A percentile compares a stretch with the other conserved stretches of the same genome.
Evolutionary conservation across 2,329 filamentous ascomycete species (phyloP).

Genomic region (Lachnum nothofagi): DNA sequence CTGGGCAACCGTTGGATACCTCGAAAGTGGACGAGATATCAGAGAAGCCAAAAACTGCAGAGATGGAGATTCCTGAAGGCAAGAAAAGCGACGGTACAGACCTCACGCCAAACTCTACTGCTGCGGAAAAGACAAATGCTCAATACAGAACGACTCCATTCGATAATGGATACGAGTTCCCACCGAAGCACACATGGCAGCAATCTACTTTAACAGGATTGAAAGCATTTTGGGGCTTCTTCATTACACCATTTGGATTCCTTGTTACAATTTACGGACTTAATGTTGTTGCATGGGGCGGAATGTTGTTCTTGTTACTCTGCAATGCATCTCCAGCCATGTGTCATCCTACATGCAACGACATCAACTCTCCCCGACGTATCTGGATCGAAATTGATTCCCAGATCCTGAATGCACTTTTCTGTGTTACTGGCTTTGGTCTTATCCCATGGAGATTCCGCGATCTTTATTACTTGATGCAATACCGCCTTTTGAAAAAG

Average conservation of each 20-base stretch:
- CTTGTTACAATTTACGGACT: slow-evolving; percentile 72
- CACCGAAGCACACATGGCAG: slow-evolving; percentile 54
- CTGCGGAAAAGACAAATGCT: slow-evolving; percentile 11
- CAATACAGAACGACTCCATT: slow-evolving; percentile 38
- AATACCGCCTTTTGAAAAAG: slow-evolving; percentile 54
- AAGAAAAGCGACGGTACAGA: slow-evolving; percentile 22
- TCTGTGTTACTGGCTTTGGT: slow-evolving; percentile 82
- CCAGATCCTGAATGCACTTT: slow-evolving; percentile 77
- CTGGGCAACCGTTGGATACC: slow-evolving; percentile 6
- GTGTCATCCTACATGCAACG: slow-evolving; percentile 65
- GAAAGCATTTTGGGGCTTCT: slow-evolving; percentile 65
- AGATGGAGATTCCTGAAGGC: slow-evolving; percentile 6
- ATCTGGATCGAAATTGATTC: slow-evolving; percentile 83
- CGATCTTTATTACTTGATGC: slow-evolving; percentile 68
- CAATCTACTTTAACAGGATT: slow-evolving; percentile 55
- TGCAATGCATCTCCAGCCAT: slow-evolving; percentile 69
- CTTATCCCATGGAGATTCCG: slow-evolving; percentile 79
- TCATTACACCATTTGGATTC: slow-evolving; percentile 70
- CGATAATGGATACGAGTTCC: slow-evolving; percentile 62
- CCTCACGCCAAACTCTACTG: slow-evolving; percentile 13
- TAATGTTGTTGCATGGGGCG: slow-evolving; percentile 83
- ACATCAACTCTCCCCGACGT: slow-evolving; percentile 69
- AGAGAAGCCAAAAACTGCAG: slow-evolving; percentile 6
- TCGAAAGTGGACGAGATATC: neutral
- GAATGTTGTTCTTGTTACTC: slow-evolving; percentile 82